Evolutionary conservation across 805 yeast genomes (phyloP), one percentile per base, ranked within the genome.

Genomic region (Ogataea pini): DNA sequence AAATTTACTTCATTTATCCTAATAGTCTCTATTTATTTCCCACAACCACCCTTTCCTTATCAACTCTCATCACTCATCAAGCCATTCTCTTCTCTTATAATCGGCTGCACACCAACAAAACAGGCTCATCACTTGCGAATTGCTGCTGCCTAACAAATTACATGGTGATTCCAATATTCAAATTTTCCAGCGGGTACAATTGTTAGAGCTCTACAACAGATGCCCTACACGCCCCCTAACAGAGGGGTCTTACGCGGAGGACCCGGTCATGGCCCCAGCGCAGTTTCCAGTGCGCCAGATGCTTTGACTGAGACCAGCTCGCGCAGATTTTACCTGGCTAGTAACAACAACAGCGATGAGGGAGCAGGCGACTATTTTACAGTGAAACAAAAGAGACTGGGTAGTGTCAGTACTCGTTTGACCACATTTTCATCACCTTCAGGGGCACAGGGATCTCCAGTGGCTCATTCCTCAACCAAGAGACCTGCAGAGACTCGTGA

Each of bases 201-300:
- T 39, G 28, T 25, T 19, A 28, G 12, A 28, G 13, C 42, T 39
- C 24, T 8, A 25, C 27, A 14, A 16, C 33, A 33, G 19, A 61
- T 61, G 65, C 65, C 65, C 1, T 61, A 61, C 51, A 58, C 58
- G n/a, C 62, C 65, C 7, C 65, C 65, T 8, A 48, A 46, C 19
- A 51, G 64, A 33, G 42, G 38, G 19, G 28, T 22, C 12, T 16
- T 37, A 27, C 31, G 41, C 31, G 17, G 25, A 6, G 25, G 25
- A 8, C 25, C 25, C 8, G 8, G 7, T 8, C 25, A 22, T 5
- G 8, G 25, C 25, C 8, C 25, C 31, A 24, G 48, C 42, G 22
- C 22, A 42, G 19, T 12, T 16, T 13, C 25, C 10, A 52, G 52
- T 25, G 37, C n/a, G 47, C 41, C 7, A 39, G 46, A n/a, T 44